A percentile compares a stretch with the other conserved stretches of the same genome.
These are phyloP conservation scores for Komagataella kurtzmanii DNA, from an alignment of 805 yeast genomes.

Conservation along the genomic window DNA sequence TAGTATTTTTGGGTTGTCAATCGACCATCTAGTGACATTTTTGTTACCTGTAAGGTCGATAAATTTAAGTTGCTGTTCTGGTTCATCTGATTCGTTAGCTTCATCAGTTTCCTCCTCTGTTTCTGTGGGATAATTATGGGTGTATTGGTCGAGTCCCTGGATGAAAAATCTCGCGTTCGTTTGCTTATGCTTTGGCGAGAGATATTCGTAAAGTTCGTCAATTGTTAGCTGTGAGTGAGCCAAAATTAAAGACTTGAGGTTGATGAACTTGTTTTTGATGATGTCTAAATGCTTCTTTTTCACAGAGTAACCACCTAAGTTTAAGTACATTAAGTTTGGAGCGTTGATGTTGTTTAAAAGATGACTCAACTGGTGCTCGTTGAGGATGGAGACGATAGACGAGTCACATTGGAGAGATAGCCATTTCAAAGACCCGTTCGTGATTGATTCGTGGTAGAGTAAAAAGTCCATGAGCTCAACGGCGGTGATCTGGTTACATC, in stretches of 20 bases:
- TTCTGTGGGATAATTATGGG: neutral
- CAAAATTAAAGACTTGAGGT: conserved; percentile 27
- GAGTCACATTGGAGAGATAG: conserved; percentile 40
- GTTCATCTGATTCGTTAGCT: neutral
- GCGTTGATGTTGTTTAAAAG: conserved; percentile 30
- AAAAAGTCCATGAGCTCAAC: conserved; percentile 59
- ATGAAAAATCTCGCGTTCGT: neutral
- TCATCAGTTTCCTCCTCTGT: neutral
- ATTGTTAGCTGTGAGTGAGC: conserved; percentile 23
- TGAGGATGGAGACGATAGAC: conserved; percentile 36
- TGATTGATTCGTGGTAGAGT: conserved; percentile 55
- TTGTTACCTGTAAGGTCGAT: conserved; percentile 58
- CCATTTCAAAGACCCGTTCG: conserved; percentile 28
- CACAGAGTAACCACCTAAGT: conserved; percentile 40
- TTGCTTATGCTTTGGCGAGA: conserved; percentile 10
- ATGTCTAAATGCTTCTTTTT: conserved; percentile 21
- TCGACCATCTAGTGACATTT: conserved; percentile 43
- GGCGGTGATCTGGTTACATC: conserved; percentile 57
- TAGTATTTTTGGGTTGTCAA: conserved; percentile 32
- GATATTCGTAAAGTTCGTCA: conserved; percentile 22
- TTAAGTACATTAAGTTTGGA: conserved; percentile 29
- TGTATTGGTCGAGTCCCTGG: neutral
- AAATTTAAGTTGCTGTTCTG: conserved; percentile 28
- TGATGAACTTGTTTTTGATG: conserved; percentile 24
- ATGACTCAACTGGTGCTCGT: conserved; percentile 27